A percentile compares a stretch with the other conserved stretches of the same genome.
These are phyloP conservation scores for Blepharisma stoltei DNA, from an alignment of 73 alveolate species.

Conservation along the genomic window DNA sequence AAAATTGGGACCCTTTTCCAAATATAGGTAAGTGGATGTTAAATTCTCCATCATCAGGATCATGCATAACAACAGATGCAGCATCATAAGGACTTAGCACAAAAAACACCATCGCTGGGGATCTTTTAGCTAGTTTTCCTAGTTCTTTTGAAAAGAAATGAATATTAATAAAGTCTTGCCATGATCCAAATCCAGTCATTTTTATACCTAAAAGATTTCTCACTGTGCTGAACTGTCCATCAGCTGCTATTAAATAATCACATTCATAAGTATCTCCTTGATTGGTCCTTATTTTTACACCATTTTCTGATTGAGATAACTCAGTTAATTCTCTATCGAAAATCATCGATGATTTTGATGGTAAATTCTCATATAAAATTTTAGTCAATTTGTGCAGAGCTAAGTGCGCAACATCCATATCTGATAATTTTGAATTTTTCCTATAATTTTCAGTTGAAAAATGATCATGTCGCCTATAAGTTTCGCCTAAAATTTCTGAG, in stretches of 20 bases:
- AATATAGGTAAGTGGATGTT: constrained; percentile 10
- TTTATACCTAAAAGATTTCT: neutral
- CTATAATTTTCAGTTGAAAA: neutral
- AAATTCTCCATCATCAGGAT: neutral
- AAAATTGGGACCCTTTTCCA: too few species aligned
- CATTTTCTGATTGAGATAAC: neutral
- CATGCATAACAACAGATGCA: constrained; percentile 5
- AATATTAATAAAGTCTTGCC: constrained; percentile 2
- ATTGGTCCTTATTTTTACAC: too few species aligned
- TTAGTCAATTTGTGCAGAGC: neutral
- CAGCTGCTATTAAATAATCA: constrained; percentile 28
- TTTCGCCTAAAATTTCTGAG: neutral
- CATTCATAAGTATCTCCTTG: neutral
- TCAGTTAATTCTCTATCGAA: neutral
- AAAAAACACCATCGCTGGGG: constrained; percentile 10
- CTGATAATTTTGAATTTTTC: neutral
- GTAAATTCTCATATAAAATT: neutral
- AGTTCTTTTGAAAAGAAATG: constrained; percentile 25
- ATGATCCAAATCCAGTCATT: neutral
- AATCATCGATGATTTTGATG: neutral
- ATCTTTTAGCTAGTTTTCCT: neutral
- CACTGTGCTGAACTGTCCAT: neutral
- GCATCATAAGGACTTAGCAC: constrained; percentile 5
- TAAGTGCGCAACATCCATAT: neutral
- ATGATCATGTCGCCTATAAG: constrained; percentile 23